Base-by-base conservation (phyloP, 2,329 filamentous ascomycete species). In the Pseudocercospora cruenta region DNA sequence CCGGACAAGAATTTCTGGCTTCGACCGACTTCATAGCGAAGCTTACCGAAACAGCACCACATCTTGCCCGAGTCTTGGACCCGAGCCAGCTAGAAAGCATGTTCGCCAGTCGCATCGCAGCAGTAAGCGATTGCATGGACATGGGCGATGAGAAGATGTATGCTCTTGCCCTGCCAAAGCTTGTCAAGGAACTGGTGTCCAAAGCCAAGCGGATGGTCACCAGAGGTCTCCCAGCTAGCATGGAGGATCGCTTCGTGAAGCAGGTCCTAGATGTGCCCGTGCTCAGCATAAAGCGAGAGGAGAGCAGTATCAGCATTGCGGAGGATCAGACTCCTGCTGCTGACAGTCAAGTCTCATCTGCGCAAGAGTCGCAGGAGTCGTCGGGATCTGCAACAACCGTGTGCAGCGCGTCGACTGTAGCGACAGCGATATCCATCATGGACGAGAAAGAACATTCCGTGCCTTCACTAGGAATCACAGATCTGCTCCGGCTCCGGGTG, bases 61-160 rank as follows among this genome's bases (percentile, higher is more conserved):
- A 92, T 69, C 79, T 93, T 39, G 82, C 82, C 12, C 81, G 85
- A 54, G 80, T 92, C 1, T 71, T 92, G 19, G 65, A 68, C 4
- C 53, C 58, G 21, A 73, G 67, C 7, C 71, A 57, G 33, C 74
- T 79, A 58, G 88, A 91, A 73, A 79, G 83, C 10, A 69, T 61
- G 4, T 69, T 78, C 21, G 73, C 77, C 45, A 28, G 39, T 3
- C 85, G 92, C 39, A 89, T 96, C 81, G 84, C 82, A 1, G 84
- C 82, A 1, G 84, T 95, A 4, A 96, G 94, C 79, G 93, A 97
- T 73, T 90, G 86, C 0, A 90, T 96, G 10, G 90, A 95, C 36
- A 91, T 95, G n/a, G 91, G 95, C 28, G 91, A 91, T 0, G 92
- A 97, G 78, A 87, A 81, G 62, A 93, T 97, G 91, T 97, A 91